Evolutionary conservation across 257 asterid species (phyloP).

Genomic region (Cinchona pubescens): DNA sequence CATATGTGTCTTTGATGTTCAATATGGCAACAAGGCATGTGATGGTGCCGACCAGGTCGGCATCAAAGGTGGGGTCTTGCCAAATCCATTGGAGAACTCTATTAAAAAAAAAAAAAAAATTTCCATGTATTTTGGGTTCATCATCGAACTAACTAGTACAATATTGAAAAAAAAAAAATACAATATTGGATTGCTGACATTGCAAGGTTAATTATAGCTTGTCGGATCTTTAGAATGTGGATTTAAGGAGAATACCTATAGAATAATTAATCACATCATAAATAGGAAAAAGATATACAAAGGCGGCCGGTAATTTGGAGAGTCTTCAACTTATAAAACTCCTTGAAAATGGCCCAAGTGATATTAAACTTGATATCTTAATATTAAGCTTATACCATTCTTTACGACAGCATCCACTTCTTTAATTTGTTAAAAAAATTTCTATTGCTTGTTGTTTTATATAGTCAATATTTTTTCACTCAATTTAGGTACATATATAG

Average conservation of each 20-base stretch:
- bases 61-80: conserved; percentile 22
- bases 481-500: background rate
- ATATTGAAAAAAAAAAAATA: no score
- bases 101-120: no score
- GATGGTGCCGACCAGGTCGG: conserved; percentile 25
- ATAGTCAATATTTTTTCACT: background rate
- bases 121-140: background rate
- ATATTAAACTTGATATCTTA: background rate
- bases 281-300: background rate
- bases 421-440: no score
- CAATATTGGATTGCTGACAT: background rate
- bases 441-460: background rate
- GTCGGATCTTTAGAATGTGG: background rate
- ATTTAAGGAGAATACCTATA: background rate
- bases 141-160: background rate
- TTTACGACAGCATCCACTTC: background rate
- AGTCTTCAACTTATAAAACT: background rate
- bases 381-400: background rate
- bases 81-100: background rate
- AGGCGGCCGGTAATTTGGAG: background rate
- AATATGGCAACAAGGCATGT: conserved; percentile 25
- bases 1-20: conserved; percentile 22
- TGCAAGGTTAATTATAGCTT: background rate
- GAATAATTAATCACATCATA: background rate
- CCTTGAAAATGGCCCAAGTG: background rate